Percentiles rank a stretch among this genome's conserved stretches.
Conservation (phyloP, 2,329 filamentous ascomycete species). For the Tricladium varicosporioides region DNA sequence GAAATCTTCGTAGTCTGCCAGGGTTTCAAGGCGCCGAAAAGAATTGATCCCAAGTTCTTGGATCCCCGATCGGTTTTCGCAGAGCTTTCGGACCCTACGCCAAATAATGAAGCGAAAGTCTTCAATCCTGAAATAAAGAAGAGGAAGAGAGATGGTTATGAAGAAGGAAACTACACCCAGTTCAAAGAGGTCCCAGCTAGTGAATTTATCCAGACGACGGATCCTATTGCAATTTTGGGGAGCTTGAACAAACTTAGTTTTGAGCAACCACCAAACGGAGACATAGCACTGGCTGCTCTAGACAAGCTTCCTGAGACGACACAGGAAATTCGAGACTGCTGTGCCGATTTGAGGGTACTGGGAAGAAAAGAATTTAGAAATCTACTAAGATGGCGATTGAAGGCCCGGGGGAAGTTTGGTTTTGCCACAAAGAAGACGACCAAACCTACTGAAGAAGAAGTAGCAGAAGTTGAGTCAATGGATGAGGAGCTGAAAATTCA, state of each 20-base stretch:
- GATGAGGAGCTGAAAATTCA: conserved; percentile 92
- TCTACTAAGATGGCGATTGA: conserved; percentile 84
- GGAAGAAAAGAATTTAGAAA: conserved; percentile 93
- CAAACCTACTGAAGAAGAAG: conserved; percentile 56
- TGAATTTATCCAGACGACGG: conserved; percentile 90
- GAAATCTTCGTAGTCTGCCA: conserved; percentile 98
- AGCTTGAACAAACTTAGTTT: conserved; percentile 83
- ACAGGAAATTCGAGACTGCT: conserved; percentile 74
- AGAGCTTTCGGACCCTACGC: conserved; percentile 78
- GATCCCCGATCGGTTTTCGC: conserved; percentile 90
- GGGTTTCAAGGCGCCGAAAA: conserved; percentile 93
- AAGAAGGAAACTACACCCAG: conserved; percentile 90
- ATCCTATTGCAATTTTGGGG: conserved; percentile 90
- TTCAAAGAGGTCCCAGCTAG: conserved; percentile 86
- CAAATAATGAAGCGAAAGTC: conserved; percentile 96
- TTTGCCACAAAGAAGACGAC: conserved; percentile 66
- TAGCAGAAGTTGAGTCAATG: conserved; percentile 83
- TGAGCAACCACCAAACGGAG: conserved; percentile 72
- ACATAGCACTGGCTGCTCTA: conserved; percentile 83
- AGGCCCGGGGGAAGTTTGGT: conserved; percentile 86
- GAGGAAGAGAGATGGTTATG: conserved; percentile 94
- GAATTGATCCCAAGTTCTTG: conserved; percentile 87
- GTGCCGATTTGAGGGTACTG: conserved; percentile 81
- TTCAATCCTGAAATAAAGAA: conserved; percentile 98
- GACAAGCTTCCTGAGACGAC: conserved; percentile 86